A percentile compares a stretch with the other conserved stretches of the same genome.
These are phyloP conservation scores for Tulasnella sp. DNA, from an alignment of 768 basidiomycete species.

Conservation along the genomic window DNA sequence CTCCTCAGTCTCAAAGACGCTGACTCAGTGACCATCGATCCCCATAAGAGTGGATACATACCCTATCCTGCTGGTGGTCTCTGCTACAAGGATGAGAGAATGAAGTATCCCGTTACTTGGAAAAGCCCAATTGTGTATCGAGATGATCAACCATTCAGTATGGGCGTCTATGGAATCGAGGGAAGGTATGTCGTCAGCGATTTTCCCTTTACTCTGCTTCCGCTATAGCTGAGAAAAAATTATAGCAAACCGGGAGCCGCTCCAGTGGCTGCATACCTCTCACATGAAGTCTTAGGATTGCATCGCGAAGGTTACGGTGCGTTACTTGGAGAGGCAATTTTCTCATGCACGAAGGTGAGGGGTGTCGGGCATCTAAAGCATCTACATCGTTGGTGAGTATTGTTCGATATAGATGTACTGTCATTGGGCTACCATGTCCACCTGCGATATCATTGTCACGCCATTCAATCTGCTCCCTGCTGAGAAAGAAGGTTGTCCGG, in stretches of 20 bases:
- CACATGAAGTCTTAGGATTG: slow-evolving; percentile 32
- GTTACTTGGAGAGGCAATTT: slow-evolving; percentile 30
- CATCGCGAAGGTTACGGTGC: slow-evolving; percentile 29
- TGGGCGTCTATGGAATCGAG: slow-evolving; percentile 37
- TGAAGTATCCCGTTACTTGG: slow-evolving; percentile 31
- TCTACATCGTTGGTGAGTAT: not conserved
- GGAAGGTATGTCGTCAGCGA: slow-evolving; percentile 29
- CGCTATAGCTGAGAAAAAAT: not conserved
- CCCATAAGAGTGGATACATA: slow-evolving; percentile 35
- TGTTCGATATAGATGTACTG: slow-evolving; percentile 25
- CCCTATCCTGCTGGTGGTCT: slow-evolving; percentile 34
- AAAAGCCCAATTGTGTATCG: slow-evolving; percentile 23
- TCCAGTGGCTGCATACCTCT: slow-evolving; percentile 28
- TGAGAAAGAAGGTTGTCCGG: not conserved
- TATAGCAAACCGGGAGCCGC: slow-evolving; percentile 37
- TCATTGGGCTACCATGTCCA: slow-evolving; percentile 32
- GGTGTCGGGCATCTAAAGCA: not conserved
- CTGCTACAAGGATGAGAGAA: slow-evolving; percentile 30
- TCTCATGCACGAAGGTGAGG: slow-evolving; percentile 28
- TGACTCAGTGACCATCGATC: slow-evolving; percentile 33
- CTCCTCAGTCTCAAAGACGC: slow-evolving; percentile 23
- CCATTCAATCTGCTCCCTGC: slow-evolving; percentile 4
- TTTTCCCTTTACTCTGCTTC: not conserved
- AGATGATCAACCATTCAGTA: slow-evolving; percentile 25
- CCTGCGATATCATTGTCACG: slow-evolving; percentile 26